phyloP scores from a whole-genome alignment of 179 eudicot genomes.

The Patellifolia procumbens region DNA sequence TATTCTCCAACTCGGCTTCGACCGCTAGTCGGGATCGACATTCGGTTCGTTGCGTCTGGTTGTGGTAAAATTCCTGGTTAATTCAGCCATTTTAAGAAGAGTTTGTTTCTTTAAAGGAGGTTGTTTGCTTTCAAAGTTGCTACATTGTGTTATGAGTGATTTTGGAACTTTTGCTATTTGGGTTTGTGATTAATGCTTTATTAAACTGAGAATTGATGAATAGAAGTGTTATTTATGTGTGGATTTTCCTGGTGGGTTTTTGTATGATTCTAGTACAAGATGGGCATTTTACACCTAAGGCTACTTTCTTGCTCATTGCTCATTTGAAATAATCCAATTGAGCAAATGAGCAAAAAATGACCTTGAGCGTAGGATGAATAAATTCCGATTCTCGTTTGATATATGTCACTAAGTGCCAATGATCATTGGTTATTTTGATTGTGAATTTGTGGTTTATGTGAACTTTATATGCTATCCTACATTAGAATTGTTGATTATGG shows the following conservation, averaged over 20 bases:
- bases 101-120: background rate
- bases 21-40: conserved; percentile 80
- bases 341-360: too few species aligned
- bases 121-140: background rate
- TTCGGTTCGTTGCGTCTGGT: conserved; percentile 79
- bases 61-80: conserved; percentile 50
- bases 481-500: background rate
- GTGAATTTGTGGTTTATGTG: background rate
- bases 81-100: background rate
- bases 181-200: background rate
- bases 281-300: too few species aligned
- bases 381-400: too few species aligned
- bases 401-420: too few species aligned
- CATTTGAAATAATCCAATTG: too few species aligned
- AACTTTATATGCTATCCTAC: background rate
- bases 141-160: background rate
- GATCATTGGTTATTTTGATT: background rate
- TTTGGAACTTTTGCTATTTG: background rate
- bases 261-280: background rate
- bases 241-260: background rate
- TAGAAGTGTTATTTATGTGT: too few species aligned
- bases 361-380: too few species aligned
- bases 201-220: too few species aligned
- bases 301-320: too few species aligned
- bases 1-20: conserved; percentile 79